These are phyloP conservation scores for Lentinula lateritia DNA, from an alignment of 768 basidiomycete species.

Conservation along the genomic window DNA sequence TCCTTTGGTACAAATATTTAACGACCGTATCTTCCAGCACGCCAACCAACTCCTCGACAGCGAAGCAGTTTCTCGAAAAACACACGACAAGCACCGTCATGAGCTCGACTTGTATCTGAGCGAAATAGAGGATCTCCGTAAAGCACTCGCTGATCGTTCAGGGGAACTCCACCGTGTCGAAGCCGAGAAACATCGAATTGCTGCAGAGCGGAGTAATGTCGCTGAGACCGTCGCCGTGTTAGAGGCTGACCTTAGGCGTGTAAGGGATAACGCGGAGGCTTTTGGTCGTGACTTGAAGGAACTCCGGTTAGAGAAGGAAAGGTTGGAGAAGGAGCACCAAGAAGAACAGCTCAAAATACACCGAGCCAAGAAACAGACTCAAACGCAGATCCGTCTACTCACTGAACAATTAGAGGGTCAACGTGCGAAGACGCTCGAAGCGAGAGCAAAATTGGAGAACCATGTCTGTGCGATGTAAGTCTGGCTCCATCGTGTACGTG, in stretches of 20 bases:
- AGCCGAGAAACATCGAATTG: slow-evolving; percentile 58
- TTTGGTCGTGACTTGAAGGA: slow-evolving; percentile 75
- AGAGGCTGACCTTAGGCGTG: slow-evolving; percentile 70
- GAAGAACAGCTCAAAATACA: slow-evolving; percentile 55
- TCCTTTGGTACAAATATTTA: not conserved
- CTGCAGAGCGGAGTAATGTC: slow-evolving; percentile 60
- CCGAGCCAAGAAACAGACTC: slow-evolving; percentile 60
- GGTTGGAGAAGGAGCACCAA: slow-evolving; percentile 45
- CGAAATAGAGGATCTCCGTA: slow-evolving; percentile 76
- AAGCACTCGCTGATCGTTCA: slow-evolving; percentile 55
- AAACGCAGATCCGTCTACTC: slow-evolving; percentile 59
- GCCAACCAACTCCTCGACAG: slow-evolving; percentile 59
- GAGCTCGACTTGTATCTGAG: slow-evolving; percentile 66
- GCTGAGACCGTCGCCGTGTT: slow-evolving; percentile 59
- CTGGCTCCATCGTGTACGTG: not conserved
- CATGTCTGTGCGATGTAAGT: slow-evolving; percentile 56
- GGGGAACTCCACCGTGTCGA: slow-evolving; percentile 59
- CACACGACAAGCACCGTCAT: slow-evolving; percentile 68
- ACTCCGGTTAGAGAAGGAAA: slow-evolving; percentile 64
- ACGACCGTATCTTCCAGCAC: slow-evolving; percentile 30
- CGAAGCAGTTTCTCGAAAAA: slow-evolving; percentile 52
- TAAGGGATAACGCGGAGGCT: slow-evolving; percentile 69
- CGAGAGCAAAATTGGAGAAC: slow-evolving; percentile 40
- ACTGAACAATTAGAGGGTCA: slow-evolving; percentile 61
- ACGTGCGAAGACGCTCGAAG: slow-evolving; percentile 40